Evolutionary conservation across 2,329 filamentous ascomycete genomes (phyloP), one percentile per base, ranked within the genome.

Genomic region (Calonectria pseudoturangicola): DNA sequence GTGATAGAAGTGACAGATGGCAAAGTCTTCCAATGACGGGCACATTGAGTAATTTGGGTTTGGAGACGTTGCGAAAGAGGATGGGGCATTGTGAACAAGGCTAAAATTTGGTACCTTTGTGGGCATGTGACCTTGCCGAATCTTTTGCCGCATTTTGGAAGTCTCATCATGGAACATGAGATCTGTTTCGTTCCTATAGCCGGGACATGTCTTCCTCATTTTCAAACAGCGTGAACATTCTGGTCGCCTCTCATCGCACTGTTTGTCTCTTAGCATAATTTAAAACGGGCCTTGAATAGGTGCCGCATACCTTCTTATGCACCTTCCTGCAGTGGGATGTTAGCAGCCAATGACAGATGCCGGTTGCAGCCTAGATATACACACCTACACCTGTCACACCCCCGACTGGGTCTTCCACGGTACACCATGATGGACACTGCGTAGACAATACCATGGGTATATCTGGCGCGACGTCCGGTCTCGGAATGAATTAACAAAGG

Each of bases 361-460:
- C 18, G 4, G 13, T 43, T 43, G 1, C 5, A 10, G 3, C 15
- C 2, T 15, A 43, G 8, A 3, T 2, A n/a, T 43, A 54, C 63
- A 41, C 66, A 73, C 73, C 70, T 70, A 56, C 70, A 73, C 30
- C 68, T 74, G 21, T 73, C 70, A 41, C 70, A 74, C 41, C 73
- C 70, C 47, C 73, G 47, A 63, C 73, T 74, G 27, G 70, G 70
- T 33, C 63, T 74, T 36, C 70, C 70, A 15, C 70, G 62, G 50
- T 68, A 74, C 33, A 73, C 70, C 73, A 74, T 74, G 1, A 28
- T 50, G 21, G 21, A n/a, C 16, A n/a, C 15, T 16, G 41, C 4
- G 10, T 43, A 4, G 12, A 2, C 18, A 18, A 18, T 43, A n/a
- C n/a, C n/a, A n/a, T n/a, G n/a, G n/a, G n/a, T n/a, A n/a, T n/a